Conservation (phyloP, 768 basidiomycete species). For the Phaeolepiota aurea region DNA sequence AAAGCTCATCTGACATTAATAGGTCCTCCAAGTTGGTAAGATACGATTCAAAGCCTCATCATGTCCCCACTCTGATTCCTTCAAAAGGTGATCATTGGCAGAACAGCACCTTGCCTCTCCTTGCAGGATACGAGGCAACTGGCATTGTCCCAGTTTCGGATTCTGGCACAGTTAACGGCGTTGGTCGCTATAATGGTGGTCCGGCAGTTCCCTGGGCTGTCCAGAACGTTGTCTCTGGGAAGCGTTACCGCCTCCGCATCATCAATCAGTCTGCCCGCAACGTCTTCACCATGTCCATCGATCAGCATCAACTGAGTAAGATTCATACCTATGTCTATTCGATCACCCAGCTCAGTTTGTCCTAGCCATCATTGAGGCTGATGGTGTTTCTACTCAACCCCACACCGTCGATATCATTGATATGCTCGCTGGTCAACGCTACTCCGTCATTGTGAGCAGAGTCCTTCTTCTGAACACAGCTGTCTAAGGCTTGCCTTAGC, state of each 20-base stretch:
- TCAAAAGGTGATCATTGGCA: conserved; percentile 41
- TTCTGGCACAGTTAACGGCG: conserved; percentile 38
- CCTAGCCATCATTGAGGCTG: conserved; percentile 27
- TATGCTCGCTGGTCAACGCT: conserved; percentile 42
- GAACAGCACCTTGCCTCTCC: conserved; percentile 14
- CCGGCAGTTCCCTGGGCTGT: conserved; percentile 28
- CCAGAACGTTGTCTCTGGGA: conserved; percentile 29
- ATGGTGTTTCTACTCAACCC: conserved; percentile 23
- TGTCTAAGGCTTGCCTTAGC: conserved; percentile 5
- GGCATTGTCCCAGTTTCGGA: conserved; percentile 22
- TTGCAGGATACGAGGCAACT: conserved; percentile 17
- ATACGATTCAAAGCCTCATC: no score
- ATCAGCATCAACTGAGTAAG: conserved; percentile 18
- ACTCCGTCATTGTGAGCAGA: conserved; percentile 25
- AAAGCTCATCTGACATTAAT: conserved; percentile 12
- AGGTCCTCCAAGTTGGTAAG: conserved; percentile 16
- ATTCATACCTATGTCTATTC: no score
- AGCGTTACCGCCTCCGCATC: conserved; percentile 47
- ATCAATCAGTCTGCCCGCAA: conserved; percentile 40
- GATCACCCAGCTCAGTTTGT: no score
- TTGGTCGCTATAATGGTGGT: conserved; percentile 32
- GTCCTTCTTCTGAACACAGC: neutral
- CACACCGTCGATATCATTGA: conserved; percentile 27
- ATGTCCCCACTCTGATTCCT: no score
- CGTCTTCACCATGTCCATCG: conserved; percentile 28